Percentiles rank a stretch among this genome's conserved stretches.
Evolutionary conservation across 1,284 basidiomycete species (phyloP).

Genomic region (Sanguinoderma infundibulare): DNA sequence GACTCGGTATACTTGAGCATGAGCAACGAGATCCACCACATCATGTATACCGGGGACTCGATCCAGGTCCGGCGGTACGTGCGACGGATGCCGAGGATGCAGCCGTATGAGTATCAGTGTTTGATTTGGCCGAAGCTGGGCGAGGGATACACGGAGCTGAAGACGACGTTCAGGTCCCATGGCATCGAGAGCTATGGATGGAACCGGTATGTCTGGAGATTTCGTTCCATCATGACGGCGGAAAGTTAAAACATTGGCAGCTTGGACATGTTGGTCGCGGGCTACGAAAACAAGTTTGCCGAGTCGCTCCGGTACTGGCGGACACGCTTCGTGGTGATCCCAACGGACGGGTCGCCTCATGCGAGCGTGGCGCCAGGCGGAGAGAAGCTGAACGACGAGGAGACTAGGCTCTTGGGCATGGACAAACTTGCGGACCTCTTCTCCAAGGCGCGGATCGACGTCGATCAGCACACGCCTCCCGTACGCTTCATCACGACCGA

Average conservation of each 20-base stretch:
- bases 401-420: conserved; percentile 87
- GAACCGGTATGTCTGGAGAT: conserved; percentile 62
- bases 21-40: conserved; percentile 93
- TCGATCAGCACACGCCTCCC: conserved; percentile 57
- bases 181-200: conserved; percentile 82
- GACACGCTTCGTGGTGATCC: conserved; percentile 94
- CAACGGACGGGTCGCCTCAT: conserved; percentile 71
- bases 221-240: not conserved
- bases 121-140: conserved; percentile 94
- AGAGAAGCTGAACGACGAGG: conserved; percentile 83
- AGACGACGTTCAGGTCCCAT: conserved; percentile 79
- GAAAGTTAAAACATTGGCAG: conserved; percentile 36
- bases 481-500: conserved; percentile 82
- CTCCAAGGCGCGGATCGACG: conserved; percentile 73
- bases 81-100: conserved; percentile 67
- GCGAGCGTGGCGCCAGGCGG: conserved; percentile 60
- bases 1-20: conserved; percentile 91
- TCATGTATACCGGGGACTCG: conserved; percentile 86
- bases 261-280: conserved; percentile 83
- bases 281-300: conserved; percentile 83
- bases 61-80: conserved; percentile 92
- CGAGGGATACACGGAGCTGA: conserved; percentile 83
- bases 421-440: conserved; percentile 92
- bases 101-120: conserved; percentile 81
- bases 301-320: conserved; percentile 91